These are phyloP conservation scores for Saccharomyces jurei DNA, from an alignment of 805 yeast species.

Conservation along the genomic window DNA sequence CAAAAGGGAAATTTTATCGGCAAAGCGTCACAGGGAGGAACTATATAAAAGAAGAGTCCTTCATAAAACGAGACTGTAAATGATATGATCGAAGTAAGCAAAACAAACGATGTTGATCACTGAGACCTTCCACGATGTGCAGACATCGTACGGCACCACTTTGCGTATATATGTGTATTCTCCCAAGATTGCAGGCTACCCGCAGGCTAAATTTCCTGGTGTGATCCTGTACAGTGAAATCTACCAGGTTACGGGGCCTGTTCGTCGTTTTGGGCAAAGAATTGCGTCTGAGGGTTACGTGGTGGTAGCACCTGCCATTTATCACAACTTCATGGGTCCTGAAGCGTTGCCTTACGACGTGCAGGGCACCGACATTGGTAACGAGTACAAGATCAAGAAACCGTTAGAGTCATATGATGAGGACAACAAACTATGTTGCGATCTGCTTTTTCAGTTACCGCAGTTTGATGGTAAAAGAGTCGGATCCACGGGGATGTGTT, in stretches of 20 bases:
- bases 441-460: conserved; percentile 46
- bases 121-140: conserved; percentile 56
- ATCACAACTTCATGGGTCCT: conserved; percentile 61
- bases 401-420: conserved; percentile 69
- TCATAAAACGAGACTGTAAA: neutral
- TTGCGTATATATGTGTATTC: conserved; percentile 59
- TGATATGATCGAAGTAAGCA: neutral
- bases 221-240: conserved; percentile 74
- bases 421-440: conserved; percentile 56
- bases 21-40: neutral
- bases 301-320: conserved; percentile 71
- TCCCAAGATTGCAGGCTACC: conserved; percentile 64
- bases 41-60: neutral
- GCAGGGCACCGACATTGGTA: conserved; percentile 71
- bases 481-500: conserved; percentile 83
- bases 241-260: conserved; percentile 80
- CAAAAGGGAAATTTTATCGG: neutral
- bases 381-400: conserved; percentile 55
- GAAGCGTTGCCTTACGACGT: conserved; percentile 62
- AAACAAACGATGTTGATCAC: conserved; percentile 50
- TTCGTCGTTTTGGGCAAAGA: conserved; percentile 63
- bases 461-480: conserved; percentile 60
- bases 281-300: conserved; percentile 76
- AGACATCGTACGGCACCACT: conserved; percentile 57
- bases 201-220: conserved; percentile 74